phyloP scores from a whole-genome alignment of 1,284 basidiomycete genomes.

The Phlebopus sp. region DNA sequence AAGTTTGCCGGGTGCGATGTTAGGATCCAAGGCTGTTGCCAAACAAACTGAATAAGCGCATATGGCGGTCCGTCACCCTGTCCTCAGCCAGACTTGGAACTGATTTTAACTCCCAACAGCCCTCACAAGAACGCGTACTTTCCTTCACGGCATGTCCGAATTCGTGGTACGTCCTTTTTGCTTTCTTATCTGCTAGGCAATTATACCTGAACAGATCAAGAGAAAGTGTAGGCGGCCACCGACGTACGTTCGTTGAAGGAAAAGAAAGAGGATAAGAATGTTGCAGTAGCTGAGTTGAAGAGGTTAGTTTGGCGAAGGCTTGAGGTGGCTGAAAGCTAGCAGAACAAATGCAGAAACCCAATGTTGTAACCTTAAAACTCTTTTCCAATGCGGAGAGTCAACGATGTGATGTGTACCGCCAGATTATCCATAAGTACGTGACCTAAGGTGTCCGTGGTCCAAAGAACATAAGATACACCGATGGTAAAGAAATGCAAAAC shows the following conservation, averaged over 20 bases:
- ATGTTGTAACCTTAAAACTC: not conserved
- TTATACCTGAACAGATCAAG: slow-evolving; percentile 21
- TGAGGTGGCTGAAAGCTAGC: slow-evolving; percentile 5
- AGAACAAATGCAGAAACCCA: not conserved
- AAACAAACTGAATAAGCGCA: too few species aligned
- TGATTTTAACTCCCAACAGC: too few species aligned
- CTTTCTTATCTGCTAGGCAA: not conserved
- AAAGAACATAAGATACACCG: too few species aligned
- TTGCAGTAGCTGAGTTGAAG: slow-evolving; percentile 50
- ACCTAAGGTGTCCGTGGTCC: too few species aligned
- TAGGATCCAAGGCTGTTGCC: slow-evolving; percentile 2
- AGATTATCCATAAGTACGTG: too few species aligned
- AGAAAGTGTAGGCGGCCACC: slow-evolving; percentile 28
- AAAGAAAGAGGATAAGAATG: slow-evolving; percentile 62
- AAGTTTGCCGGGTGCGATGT: not conserved
- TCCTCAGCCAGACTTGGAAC: too few species aligned
- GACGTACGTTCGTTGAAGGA: slow-evolving; percentile 70
- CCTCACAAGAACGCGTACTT: too few species aligned
- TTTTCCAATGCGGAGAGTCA: too few species aligned
- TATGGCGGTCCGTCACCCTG: not conserved
- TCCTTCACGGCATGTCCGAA: too few species aligned
- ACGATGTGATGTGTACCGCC: too few species aligned
- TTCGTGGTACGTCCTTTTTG: slow-evolving; percentile 25
- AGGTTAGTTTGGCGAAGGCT: slow-evolving; percentile 35
- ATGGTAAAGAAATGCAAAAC: too few species aligned